Conservation (phyloP, 202 grass and related monocot genomes). For the Zizania palustris region DNA sequence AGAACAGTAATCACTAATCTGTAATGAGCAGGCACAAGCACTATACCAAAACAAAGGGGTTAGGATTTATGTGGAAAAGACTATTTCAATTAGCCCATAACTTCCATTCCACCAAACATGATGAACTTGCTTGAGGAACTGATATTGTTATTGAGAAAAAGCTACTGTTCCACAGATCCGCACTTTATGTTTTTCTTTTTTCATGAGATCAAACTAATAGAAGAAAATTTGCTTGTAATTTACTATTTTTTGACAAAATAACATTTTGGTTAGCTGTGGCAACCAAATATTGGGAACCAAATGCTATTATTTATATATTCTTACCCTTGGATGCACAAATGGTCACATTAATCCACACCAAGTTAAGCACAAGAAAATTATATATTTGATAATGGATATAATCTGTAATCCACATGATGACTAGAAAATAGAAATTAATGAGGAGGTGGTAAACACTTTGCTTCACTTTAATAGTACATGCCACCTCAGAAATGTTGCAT, state of each 20-base stretch:
- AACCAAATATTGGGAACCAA: not conserved
- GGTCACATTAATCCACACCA: not conserved
- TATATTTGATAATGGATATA: not conserved
- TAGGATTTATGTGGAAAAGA: not conserved
- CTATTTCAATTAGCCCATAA: not conserved
- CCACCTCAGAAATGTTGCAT: not conserved
- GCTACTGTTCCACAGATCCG: not conserved
- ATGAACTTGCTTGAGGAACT: not conserved
- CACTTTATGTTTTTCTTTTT: not conserved
- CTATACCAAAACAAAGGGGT: not conserved
- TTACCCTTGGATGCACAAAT: not conserved
- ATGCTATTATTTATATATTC: not conserved
- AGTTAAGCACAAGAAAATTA: not conserved
- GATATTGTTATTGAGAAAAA: not conserved
- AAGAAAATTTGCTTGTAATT: not conserved
- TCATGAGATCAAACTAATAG: not conserved
- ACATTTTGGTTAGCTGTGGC: not conserved
- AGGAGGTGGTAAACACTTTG: not conserved
- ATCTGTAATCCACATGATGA: not conserved
- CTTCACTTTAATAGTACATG: not conserved
- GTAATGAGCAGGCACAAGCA: not conserved
- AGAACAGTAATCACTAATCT: not conserved
- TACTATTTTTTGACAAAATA: not conserved
- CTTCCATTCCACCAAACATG: not conserved
- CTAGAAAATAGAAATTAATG: not conserved